Base-by-base conservation (phyloP, 495 filamentous ascomycete genomes). In the Penicillium paradoxum region DNA sequence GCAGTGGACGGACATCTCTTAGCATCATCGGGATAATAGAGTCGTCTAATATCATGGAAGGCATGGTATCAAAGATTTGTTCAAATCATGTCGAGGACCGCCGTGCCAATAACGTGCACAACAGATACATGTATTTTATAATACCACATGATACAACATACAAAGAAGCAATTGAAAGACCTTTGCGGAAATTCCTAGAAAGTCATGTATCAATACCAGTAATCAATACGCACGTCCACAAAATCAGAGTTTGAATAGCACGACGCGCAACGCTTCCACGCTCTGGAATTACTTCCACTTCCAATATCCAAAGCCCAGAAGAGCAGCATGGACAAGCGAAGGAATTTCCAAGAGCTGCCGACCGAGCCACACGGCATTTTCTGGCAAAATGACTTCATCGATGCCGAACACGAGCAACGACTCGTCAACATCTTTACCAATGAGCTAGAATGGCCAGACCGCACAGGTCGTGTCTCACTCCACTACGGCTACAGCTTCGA, bases 401-500 rank as follows among this genome's bases (percentile, higher is more conserved):
- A 42, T 5, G 40, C 56, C 8, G 65, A 63, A 27, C 69, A 73
- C 45, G 71, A 73, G 43, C 53, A 58, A 25, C 49, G 48, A 0
- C 71, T 73, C 6, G 63, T 73, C 45, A 57, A 58, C 14, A 59
- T 71, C 56, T 72, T 72, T 50, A 58, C 22, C 41, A 51, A 66
- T 17, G 60, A 67, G 36, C 45, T 73, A 25, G 25, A 55, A 57
- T 73, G 71, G 71, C 60, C 71, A 14, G 65, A 67, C 36, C 71
- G 71, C 42, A 32, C 59, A 2, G 71, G 71, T 4, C 67, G 71
- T 9, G 52, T 67, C 41, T 72, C 71, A 15, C 64, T 73, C 1
- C 71, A 73, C 49, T 73, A 72, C 54, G 71, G 71, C 59, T 73
- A 73, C 51, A 65, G 64, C 24, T 73, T 73, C 58, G 69, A 73